Percentiles rank a stretch among this genome's conserved stretches.
phyloP scores from a whole-genome alignment of 768 basidiomycete genomes.

The Obba rivulosa region DNA sequence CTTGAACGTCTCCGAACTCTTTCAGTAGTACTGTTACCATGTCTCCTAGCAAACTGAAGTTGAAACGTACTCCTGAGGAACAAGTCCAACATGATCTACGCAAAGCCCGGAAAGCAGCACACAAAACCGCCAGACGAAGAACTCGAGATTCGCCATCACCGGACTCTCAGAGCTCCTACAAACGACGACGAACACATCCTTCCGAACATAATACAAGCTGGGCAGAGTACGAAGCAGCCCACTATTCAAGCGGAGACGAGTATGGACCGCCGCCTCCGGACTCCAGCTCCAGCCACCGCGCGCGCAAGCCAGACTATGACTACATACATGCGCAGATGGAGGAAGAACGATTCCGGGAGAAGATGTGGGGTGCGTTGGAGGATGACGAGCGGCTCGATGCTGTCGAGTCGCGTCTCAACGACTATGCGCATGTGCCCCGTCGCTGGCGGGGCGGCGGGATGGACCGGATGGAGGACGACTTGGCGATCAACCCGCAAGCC shows the following conservation, averaged over 20 bases:
- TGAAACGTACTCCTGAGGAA: conserved; percentile 36
- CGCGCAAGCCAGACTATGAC: conserved; percentile 40
- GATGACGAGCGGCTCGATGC: conserved; percentile 68
- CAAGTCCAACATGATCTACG: conserved; percentile 29
- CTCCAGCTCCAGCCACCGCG: conserved; percentile 12
- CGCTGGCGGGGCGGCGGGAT: conserved; percentile 48
- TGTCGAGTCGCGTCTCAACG: conserved; percentile 58
- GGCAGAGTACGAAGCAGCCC: background rate
- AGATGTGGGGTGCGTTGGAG: conserved; percentile 64
- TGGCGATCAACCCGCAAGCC: conserved; percentile 33
- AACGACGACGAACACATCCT: conserved; percentile 8
- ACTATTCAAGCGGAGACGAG: conserved; percentile 16
- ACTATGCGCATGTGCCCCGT: conserved; percentile 66
- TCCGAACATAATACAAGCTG: conserved; percentile 4
- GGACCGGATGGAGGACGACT: conserved; percentile 39
- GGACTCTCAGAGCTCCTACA: conserved; percentile 6
- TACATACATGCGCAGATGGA: conserved; percentile 50
- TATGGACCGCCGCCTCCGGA: conserved; percentile 23
- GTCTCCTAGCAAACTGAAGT: conserved; percentile 24
- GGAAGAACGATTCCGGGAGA: conserved; percentile 63
- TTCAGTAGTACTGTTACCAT: no score
- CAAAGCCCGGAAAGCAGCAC: conserved; percentile 46
- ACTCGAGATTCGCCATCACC: conserved; percentile 20
- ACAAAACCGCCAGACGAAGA: conserved; percentile 31
- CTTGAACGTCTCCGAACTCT: no score